phyloP scores from a whole-genome alignment of 768 basidiomycete species.

The Lentinula raphanica region DNA sequence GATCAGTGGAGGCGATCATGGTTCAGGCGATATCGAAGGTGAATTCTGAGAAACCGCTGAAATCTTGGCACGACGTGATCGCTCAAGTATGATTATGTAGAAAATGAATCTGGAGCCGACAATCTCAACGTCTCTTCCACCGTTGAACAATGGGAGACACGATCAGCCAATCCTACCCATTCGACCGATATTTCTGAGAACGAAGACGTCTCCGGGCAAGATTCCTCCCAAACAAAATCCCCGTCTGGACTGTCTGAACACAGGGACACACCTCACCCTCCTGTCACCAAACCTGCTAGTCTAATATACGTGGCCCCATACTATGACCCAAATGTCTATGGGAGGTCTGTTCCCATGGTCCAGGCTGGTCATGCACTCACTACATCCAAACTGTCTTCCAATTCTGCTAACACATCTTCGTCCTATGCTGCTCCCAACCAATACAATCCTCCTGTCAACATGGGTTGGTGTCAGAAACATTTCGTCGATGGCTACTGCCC shows the following conservation, averaged over 20 bases:
- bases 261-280: background rate
- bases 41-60: too few species aligned
- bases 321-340: background rate
- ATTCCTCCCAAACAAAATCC: background rate
- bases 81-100: background rate
- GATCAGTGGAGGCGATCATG: background rate
- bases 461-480: conserved; percentile 1
- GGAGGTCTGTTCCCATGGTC: background rate
- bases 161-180: background rate
- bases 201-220: background rate
- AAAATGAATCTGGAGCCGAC: background rate
- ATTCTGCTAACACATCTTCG: background rate
- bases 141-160: background rate
- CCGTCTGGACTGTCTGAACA: background rate
- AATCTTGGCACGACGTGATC: too few species aligned
- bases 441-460: background rate
- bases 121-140: background rate
- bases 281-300: background rate
- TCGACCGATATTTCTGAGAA: background rate
- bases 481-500: background rate
- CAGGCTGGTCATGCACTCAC: background rate
- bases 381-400: background rate
- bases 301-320: background rate
- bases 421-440: background rate
- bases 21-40: too few species aligned